Percentiles rank a stretch among this genome's conserved stretches.
Conservation (phyloP, 345 rosid genomes). For the Toxicodendron radicans region DNA sequence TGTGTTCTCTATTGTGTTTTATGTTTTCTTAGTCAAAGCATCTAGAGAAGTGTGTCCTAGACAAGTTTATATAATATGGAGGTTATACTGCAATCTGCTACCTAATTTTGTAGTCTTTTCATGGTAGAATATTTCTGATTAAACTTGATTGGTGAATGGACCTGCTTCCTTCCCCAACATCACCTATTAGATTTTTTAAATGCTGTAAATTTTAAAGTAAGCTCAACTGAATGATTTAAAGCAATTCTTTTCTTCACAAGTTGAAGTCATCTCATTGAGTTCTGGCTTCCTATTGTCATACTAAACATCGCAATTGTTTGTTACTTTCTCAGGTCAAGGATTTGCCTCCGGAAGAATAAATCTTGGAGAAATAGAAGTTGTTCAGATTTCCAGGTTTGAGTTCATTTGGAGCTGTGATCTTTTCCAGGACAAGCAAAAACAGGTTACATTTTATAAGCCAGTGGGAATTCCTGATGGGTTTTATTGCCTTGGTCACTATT, state of each 20-base stretch:
- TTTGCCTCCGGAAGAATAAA: conserved; percentile 72
- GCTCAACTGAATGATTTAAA: background rate
- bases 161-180: background rate
- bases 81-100: background rate
- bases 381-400: conserved; percentile 50
- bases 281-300: conserved; percentile 4
- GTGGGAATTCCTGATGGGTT: conserved; percentile 61
- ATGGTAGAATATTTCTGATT: background rate
- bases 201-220: background rate
- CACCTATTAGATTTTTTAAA: no score
- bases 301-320: conserved; percentile 9
- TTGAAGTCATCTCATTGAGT: background rate
- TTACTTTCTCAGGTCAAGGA: conserved; percentile 50
- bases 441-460: conserved; percentile 68
- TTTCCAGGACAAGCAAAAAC: conserved; percentile 39
- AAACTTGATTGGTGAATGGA: background rate
- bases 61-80: background rate
- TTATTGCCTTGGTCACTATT: conserved; percentile 72
- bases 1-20: background rate
- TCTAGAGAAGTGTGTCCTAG: background rate
- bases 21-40: background rate
- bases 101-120: background rate
- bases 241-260: background rate
- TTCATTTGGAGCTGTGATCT: conserved; percentile 59
- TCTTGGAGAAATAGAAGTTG: conserved; percentile 66